Evolutionary conservation across 164 flowering plant species (phyloP), one percentile per base, ranked within the genome.

Genomic region (Macadamia tetraphylla): DNA sequence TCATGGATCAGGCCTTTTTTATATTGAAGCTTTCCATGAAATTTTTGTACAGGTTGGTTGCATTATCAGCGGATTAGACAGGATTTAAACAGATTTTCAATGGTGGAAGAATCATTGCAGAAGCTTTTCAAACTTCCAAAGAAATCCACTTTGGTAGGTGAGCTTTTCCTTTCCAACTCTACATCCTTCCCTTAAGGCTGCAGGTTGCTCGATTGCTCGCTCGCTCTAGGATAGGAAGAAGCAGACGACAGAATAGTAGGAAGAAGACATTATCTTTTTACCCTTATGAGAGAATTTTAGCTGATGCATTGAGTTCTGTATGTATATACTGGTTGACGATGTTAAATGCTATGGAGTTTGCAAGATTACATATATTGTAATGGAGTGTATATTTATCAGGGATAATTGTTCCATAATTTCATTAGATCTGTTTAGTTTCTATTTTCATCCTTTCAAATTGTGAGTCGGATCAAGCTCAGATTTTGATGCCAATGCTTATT

Each of bases 1-100:
- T 77, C 73, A 74, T 73, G 78, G 78, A 65, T 35, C 78, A 32
- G 46, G 67, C 76, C 66, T 68, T 43, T 6, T 73, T 75, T 77
- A 76, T 44, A 44, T 46, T 6, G 66, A 53, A 63, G 66, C 66
- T 63, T 63, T 29, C 66, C 43, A 60, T 60, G 40, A 59, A 59
- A 59, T 59, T 59, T 60, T n/a, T 53, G 2, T 53, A 53, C 57
- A 53, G 57, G 57, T 53, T 53, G 57, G 17, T 11, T 53, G 57
- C 57, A 17, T 8, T 53, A 53, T 2, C 57, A 14, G 57, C 2
- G 57, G 57, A 17, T 3, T 49, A 3, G 11, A 49, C 53, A 49
- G 6, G 53, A 49, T 49, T 10, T 49, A 49, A 23, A 35, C 53
- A 49, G 53, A 49, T 35, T 35, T 11, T 10, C 1, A 10, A 8